A percentile compares a stretch with the other conserved stretches of the same genome.
Evolutionary conservation across 140 eudicot genomes (phyloP).

Genomic region (Eryngium alpinum): DNA sequence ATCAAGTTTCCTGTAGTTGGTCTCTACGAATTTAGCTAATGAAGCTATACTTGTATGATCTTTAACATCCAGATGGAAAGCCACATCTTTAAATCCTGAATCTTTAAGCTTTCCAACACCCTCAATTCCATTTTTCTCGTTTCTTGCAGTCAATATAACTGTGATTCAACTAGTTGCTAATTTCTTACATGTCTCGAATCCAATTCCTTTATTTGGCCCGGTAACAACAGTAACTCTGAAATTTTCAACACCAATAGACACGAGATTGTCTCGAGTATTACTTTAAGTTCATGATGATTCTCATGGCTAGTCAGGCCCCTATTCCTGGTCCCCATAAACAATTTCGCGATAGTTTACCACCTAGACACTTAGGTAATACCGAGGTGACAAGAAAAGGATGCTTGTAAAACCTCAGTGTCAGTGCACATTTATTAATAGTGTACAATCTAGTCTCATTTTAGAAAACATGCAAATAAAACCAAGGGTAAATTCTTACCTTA

Average conservation of each 20-base stretch:
- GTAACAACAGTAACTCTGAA: constrained; percentile 34
- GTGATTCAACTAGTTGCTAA: constrained; percentile 23
- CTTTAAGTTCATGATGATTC: no score
- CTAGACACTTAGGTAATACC: no score
- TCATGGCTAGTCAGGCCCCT: no score
- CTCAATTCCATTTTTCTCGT: constrained; percentile 25
- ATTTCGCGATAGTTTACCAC: no score
- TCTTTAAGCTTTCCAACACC: constrained; percentile 23
- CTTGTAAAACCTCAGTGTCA: no score
- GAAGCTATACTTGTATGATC: constrained; percentile 20
- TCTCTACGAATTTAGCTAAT: constrained; percentile 21
- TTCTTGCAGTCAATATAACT: constrained; percentile 33
- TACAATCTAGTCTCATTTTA: neutral
- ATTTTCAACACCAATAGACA: neutral
- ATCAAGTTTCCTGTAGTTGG: constrained; percentile 26
- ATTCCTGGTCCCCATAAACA: no score
- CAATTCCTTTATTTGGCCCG: constrained; percentile 34
- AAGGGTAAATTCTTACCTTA: constrained; percentile 1
- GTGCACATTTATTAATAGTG: no score
- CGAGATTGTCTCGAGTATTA: neutral
- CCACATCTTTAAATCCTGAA: constrained; percentile 11
- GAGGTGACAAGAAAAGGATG: no score
- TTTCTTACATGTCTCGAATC: constrained; percentile 28
- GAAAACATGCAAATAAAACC: neutral
- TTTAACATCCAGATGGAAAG: constrained; percentile 28